Evolutionary conservation across 495 filamentous ascomycete genomes (phyloP).

Genomic region (Aspergillus ellipticus): DNA sequence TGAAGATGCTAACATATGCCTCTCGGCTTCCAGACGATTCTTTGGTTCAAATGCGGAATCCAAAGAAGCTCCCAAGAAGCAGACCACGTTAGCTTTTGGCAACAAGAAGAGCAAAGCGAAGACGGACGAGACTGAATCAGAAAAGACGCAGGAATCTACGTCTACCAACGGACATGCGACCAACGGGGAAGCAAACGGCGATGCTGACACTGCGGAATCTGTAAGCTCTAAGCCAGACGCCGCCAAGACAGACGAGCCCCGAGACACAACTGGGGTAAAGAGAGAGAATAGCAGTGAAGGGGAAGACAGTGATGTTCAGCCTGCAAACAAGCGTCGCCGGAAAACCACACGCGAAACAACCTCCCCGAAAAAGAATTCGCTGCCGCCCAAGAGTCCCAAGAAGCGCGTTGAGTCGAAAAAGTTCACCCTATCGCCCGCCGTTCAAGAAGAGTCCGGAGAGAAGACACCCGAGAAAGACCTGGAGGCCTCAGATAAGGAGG

Average conservation of each 20-base stretch:
- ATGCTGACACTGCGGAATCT: constrained; percentile 30
- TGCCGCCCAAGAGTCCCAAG: constrained; percentile 24
- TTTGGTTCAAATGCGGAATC: constrained; percentile 39
- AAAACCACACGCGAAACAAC: constrained; percentile 20
- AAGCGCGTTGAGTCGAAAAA: constrained; percentile 16
- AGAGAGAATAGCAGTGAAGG: constrained; percentile 42
- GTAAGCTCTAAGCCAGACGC: constrained; percentile 20
- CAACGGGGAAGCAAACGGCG: constrained; percentile 42
- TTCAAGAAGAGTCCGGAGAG: constrained; percentile 36
- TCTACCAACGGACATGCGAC: constrained; percentile 4
- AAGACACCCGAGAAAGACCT: constrained; percentile 32
- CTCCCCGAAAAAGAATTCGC: constrained; percentile 22
- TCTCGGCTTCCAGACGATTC: constrained; percentile 31
- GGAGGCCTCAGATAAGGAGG: constrained; percentile 41
- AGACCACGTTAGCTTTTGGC: constrained; percentile 70
- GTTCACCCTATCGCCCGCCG: constrained; percentile 20
- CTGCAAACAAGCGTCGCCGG: constrained; percentile 42
- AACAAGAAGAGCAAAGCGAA: constrained; percentile 30
- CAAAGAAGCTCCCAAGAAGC: constrained; percentile 54
- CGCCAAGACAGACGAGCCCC: constrained; percentile 18
- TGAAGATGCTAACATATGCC: background rate
- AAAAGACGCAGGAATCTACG: constrained; percentile 9
- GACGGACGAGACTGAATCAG: constrained; percentile 17
- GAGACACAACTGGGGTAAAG: constrained; percentile 32
- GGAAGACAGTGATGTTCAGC: constrained; percentile 50